Evolutionary conservation across 768 basidiomycete species (phyloP), one percentile per base, ranked within the genome.

Genomic region (Leccinum boreale): DNA sequence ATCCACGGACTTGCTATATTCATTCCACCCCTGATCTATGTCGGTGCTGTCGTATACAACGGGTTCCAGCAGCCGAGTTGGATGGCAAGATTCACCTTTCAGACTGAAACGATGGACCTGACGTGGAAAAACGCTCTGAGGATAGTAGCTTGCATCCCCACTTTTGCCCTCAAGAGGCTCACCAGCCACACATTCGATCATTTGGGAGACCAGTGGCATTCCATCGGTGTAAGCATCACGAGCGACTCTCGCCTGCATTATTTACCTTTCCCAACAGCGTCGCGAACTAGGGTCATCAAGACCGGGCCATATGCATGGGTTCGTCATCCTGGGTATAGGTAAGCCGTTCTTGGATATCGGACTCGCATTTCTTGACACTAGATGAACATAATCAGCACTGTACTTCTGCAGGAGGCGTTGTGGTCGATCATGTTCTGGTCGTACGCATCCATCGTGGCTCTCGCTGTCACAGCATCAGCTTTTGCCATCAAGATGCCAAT

Each of bases 241-340:
- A 44, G 1, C 29, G 1, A 4, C 5, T 3, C 4, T 26, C 11
- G 10, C 6, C 28, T 12, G 1, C 12, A 10, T 9, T 31, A 3
- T 56, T 61, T 33, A 68, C 39, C 9, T 17, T 61, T 26, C 1
- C 9, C 12, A 12, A 54, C 17, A 71, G 68, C 61, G 62, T 50
- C 61, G 71, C 31, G 72, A 75, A 52, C 67, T 11, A 66, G 63
- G 50, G 17, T 76, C 35, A 69, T 75, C 50, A 61, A 66, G 33
- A 69, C 62, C 0, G 75, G 75, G 9, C 73, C 72, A 0, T 75
- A 75, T 57, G 64, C 64, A 24, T 66, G 69, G 55, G 65, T 74
- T 51, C 73, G 73, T 42, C 75, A 74, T 45, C 75, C 75, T 1
- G 35, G 55, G 2, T 75, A 73, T 49, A 64, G 58, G 73, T 65